These are phyloP conservation scores for Chrysanthemum lavandulifolium DNA, from an alignment of 129 eudicot species.

Conservation along the genomic window DNA sequence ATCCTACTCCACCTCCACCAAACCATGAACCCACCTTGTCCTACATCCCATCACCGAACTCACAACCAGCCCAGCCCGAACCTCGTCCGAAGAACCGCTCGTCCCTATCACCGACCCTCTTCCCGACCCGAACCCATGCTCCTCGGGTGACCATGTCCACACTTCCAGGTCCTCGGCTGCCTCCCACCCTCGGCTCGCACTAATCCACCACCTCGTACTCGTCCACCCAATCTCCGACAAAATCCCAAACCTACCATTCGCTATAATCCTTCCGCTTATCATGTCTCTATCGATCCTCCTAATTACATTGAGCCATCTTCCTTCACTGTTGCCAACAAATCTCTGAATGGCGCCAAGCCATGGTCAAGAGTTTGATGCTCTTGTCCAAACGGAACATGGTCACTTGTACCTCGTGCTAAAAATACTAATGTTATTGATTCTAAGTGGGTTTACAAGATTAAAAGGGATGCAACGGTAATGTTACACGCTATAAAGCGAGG, in stretches of 20 bases:
- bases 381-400: not conserved
- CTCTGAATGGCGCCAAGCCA: constrained; percentile 5
- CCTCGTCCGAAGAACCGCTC: not conserved
- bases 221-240: not conserved
- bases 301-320: constrained; percentile 10
- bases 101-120: not conserved
- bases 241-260: constrained; percentile 5
- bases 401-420: not conserved
- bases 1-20: constrained; percentile 13
- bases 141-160: not conserved
- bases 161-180: not conserved
- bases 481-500: not conserved
- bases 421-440: not conserved
- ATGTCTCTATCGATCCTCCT: not conserved
- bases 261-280: constrained; percentile 1
- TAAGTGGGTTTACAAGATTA: not conserved
- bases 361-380: too few relatives aligned
- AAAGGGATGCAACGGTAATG: not conserved
- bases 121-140: not conserved
- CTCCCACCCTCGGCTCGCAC: not conserved
- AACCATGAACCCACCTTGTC: not conserved
- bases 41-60: not conserved
- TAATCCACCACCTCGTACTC: constrained; percentile 3
- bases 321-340: not conserved
- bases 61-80: too few relatives aligned